Conservation (phyloP, 73 alveolate genomes). For the Paramecium bursaria region DNA sequence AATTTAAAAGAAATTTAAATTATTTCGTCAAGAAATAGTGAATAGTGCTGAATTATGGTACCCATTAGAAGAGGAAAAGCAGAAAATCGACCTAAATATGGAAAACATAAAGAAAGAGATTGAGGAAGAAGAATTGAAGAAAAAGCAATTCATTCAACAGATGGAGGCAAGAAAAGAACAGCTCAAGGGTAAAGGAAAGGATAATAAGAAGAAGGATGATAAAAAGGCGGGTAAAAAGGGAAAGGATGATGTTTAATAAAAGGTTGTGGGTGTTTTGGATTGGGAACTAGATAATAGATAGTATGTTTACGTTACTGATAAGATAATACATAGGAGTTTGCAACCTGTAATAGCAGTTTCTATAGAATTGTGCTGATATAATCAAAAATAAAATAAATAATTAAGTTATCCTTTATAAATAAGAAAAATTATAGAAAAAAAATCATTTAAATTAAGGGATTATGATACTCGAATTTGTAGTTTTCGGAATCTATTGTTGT, state of each 20-base stretch:
- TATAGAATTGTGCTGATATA: constrained; percentile 31
- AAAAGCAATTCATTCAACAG: constrained; percentile 3
- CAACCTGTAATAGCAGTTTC: constrained; percentile 1
- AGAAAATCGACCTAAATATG: neutral
- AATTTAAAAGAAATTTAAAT: constrained; percentile 13
- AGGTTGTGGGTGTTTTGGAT: constrained; percentile 5
- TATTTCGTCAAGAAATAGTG: constrained; percentile 24
- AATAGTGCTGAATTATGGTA: constrained; percentile 34
- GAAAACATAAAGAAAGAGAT: constrained; percentile 7
- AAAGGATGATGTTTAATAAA: constrained; percentile 34
- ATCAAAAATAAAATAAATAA: no score
- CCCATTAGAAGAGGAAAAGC: constrained; percentile 38
- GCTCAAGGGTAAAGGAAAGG: constrained; percentile 40
- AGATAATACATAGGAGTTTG: constrained; percentile 8
- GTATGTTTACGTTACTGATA: constrained; percentile 42
- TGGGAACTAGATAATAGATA: constrained; percentile 43
- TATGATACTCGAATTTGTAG: neutral
- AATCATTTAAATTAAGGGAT: neutral
- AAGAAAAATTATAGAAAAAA: no score
- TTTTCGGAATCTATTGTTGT: neutral
- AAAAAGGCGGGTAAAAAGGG: constrained; percentile 40
- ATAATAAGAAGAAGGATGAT: constrained; percentile 50
- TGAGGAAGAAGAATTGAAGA: constrained; percentile 2
- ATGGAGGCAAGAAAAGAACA: constrained; percentile 16
- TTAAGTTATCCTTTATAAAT: no score